Evolutionary conservation across 148 eudicot species (phyloP).

Genomic region (Rhododendron molle): DNA sequence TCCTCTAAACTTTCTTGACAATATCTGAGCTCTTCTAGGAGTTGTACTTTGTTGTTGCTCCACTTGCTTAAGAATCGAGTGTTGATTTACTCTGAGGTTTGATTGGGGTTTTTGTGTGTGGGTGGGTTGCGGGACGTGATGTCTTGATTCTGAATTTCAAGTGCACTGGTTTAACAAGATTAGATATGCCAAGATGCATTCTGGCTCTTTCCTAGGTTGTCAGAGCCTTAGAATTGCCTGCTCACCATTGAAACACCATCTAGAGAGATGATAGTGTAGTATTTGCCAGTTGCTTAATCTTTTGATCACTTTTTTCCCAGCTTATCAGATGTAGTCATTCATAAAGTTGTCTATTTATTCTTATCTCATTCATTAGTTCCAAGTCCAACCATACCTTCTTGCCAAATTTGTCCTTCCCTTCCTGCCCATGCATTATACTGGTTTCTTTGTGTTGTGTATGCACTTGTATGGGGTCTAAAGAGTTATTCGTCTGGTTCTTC

Average conservation of each 20-base stretch:
- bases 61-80: background rate
- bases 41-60: background rate
- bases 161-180: background rate
- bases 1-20: background rate
- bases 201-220: background rate
- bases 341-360: background rate
- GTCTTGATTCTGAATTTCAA: background rate
- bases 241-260: background rate
- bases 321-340: background rate
- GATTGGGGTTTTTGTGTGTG: background rate
- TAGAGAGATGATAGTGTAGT: background rate
- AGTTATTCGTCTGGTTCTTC: background rate
- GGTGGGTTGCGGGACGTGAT: too few species aligned
- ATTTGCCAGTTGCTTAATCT: background rate
- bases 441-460: background rate
- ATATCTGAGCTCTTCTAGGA: background rate
- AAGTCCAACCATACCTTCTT: background rate
- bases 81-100: background rate
- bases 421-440: background rate
- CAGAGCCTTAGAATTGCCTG: background rate
- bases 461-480: background rate
- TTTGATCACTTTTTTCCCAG: background rate
- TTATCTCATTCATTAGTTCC: background rate
- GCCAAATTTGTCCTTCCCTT: background rate
- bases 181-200: background rate